Evolutionary conservation across 2,329 filamentous ascomycete species (phyloP).

Genomic region (Akanthomyces dipterigenus): DNA sequence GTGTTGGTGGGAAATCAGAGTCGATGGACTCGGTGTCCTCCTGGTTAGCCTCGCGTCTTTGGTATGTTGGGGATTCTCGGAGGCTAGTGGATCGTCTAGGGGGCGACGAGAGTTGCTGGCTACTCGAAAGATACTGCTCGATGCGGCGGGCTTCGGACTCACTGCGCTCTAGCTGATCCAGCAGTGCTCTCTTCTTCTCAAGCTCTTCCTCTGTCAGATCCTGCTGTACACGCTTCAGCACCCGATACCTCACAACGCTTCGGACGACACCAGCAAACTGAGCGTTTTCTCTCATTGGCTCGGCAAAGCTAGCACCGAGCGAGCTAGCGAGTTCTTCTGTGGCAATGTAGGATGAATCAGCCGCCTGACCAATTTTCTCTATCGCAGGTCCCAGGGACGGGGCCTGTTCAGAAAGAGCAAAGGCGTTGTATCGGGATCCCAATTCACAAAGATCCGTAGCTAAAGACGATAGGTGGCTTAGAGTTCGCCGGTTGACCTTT

Average conservation of each 20-base stretch:
- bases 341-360: constrained; percentile 91
- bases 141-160: constrained; percentile 90
- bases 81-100: constrained; percentile 58
- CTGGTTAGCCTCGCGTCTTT: constrained; percentile 48
- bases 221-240: constrained; percentile 91
- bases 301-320: constrained; percentile 88
- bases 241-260: constrained; percentile 78
- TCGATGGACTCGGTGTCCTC: constrained; percentile 89
- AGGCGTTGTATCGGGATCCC: constrained; percentile 93
- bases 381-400: constrained; percentile 86
- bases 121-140: constrained; percentile 80
- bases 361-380: constrained; percentile 88
- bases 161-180: constrained; percentile 88
- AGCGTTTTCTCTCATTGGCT: constrained; percentile 95
- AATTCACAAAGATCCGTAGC: constrained; percentile 87
- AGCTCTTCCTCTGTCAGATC: constrained; percentile 95
- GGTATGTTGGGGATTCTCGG: constrained; percentile 42
- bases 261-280: constrained; percentile 95
- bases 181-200: constrained; percentile 71
- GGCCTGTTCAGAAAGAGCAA: constrained; percentile 88
- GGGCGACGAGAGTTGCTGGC: constrained; percentile 56
- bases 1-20: constrained; percentile 89
- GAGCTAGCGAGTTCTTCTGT: constrained; percentile 85
- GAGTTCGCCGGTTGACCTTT: constrained; percentile 84
- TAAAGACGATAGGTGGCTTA: constrained; percentile 77